Base-by-base conservation (phyloP, 192 early-diverging fungal genomes). In the Coemansia sp. region DNA sequence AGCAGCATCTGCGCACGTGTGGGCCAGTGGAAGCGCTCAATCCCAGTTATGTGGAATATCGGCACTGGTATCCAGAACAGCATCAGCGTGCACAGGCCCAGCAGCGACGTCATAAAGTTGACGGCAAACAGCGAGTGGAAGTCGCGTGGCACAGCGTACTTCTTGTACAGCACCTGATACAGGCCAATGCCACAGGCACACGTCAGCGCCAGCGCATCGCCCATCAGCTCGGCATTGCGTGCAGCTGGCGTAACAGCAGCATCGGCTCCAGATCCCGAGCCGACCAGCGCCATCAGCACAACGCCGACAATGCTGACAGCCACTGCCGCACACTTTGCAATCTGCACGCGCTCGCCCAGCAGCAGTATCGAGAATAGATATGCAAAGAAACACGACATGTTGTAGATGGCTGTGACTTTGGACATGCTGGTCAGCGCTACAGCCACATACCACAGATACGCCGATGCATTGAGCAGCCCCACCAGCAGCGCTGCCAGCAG, bases 161-260 rank as follows among this genome's bases (percentile, higher is more conserved):
- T 88, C 59, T 92, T 93, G 84, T 92, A 93, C 55, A 91, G 66
- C 3, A 90, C 89, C 67, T 79, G 88, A 60, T 91, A 90, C 59
- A 89, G 86, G n/a, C 91, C 92, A 70, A 89, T 89, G 8, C 83
- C 54, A 4, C 79, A 81, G 2, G 90, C 89, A 38, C 87, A 84
- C 8, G 84, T 17, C 21, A 87, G 73, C 15, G 90, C 83, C 8
- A 94, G 49, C 5, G 84, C 38, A 62, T 88, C 84, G 10, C 89
- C 88, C 0, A 82, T 36, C 8, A 86, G 58, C 56, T 82, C 74
- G 10, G 58, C 44, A 23, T 46, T 67, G 61, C 60, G 67, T 42
- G 17, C 8, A 11, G 38, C 66, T 3, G 67, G 50, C 8, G 34
- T 64, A 44, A 9, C 31, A 25, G 54, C 10, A 28, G 12, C 51